These are phyloP conservation scores for Vigna radiata DNA, from an alignment of 306 rosid species.

Conservation along the genomic window DNA sequence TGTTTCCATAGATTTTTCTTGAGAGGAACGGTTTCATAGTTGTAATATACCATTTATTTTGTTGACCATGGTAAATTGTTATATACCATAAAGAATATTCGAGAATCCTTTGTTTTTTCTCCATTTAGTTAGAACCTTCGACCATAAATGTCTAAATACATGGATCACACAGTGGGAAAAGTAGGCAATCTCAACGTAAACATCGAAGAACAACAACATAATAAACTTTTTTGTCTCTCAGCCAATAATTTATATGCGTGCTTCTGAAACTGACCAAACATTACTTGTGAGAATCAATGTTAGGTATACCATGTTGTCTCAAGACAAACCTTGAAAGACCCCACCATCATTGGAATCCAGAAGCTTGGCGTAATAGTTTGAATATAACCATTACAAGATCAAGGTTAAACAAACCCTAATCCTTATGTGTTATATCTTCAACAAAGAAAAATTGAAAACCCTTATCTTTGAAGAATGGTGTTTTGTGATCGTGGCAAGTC, in stretches of 20 bases:
- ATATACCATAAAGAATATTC: neutral
- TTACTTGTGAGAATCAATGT: no score
- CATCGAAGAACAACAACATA: neutral
- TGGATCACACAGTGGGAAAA: neutral
- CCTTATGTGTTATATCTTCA: neutral
- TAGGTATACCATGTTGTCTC: no score
- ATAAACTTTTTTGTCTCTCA: neutral
- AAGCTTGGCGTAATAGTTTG: neutral
- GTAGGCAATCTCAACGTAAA: neutral
- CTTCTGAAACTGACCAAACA: no score
- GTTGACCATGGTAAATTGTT: neutral
- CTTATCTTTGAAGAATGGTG: neutral
- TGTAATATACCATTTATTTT: no score
- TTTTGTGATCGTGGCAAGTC: slow-evolving; percentile 21
- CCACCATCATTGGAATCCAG: no score
- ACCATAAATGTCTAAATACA: slow-evolving; percentile 1
- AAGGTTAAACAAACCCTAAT: neutral
- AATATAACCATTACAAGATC: slow-evolving; percentile 10
- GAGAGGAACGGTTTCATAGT: no score
- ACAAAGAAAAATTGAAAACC: neutral
- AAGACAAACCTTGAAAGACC: no score
- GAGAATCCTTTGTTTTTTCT: neutral
- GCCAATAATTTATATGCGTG: no score
- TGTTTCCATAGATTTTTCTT: no score
- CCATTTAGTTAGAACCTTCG: slow-evolving; percentile 8